Conservation (phyloP, 352 stramenopile species). For the Blastocystis sp. region DNA sequence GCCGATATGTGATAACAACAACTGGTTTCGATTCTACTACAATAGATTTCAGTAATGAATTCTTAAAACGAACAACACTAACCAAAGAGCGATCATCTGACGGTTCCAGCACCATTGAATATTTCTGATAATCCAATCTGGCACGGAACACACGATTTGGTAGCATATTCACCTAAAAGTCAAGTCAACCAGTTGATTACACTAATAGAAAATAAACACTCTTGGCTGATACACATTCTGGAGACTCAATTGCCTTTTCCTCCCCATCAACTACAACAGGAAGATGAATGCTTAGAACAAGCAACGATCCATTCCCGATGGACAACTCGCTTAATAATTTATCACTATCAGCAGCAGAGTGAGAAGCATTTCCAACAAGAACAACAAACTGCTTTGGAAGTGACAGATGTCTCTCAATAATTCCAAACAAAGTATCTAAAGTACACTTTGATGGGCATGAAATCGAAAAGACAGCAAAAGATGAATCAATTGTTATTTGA, state of each 20-base stretch:
- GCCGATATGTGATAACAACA: not conserved
- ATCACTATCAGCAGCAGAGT: not conserved
- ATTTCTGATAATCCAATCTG: not conserved
- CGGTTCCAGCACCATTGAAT: not conserved
- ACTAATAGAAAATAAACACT: not conserved
- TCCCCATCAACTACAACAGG: not conserved
- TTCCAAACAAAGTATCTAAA: not conserved
- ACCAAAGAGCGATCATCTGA: not conserved
- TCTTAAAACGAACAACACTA: not conserved
- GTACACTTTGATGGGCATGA: not conserved
- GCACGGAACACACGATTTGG: not conserved
- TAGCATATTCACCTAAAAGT: not conserved
- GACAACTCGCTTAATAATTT: not conserved
- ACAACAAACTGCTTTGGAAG: not conserved
- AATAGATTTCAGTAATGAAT: not conserved
- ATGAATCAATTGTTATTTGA: not conserved
- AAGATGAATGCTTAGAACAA: not conserved
- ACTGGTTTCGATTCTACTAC: not conserved
- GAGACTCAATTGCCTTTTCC: not conserved
- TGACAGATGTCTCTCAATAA: not conserved
- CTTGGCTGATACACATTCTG: not conserved
- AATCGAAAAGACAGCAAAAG: not conserved
- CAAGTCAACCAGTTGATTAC: not conserved
- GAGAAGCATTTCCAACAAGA: not conserved
- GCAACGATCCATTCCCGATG: not conserved